Evolutionary conservation across 257 asterid species (phyloP), one percentile per base, ranked within the genome.

Genomic region (Asclepias syriaca): DNA sequence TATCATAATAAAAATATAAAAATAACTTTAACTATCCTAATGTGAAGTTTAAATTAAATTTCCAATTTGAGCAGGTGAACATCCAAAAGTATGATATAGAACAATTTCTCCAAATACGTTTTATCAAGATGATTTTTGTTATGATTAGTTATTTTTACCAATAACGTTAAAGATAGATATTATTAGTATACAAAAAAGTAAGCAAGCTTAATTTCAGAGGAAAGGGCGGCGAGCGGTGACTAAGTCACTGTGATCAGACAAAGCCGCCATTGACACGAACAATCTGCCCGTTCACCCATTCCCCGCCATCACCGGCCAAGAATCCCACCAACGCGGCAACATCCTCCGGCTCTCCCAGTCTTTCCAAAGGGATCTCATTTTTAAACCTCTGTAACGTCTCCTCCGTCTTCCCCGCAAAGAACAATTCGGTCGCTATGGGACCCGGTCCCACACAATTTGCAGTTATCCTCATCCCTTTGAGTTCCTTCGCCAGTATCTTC

Each of bases 221-320:
- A 19, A 19, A 54, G 5, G 56, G 1, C 8, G 2, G 32, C 34
- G 34, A 32, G 27, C 53, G 18, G 18, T 8, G 8, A 13, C 1
- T 0, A 9, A 7, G 16, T 48, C 5, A 48, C 53, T 12, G 13
- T 2, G 22, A 58, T 74, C 37, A 79, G 16, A 79, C 69, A 21
- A 68, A 79, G 40, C 86, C 84, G 14, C 82, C 84, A 65, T 80
- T 77, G 55, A 67, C 74, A 2, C 81, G 79, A 65, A 83, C 40
- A 8, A 83, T 80, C 70, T 90, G 96, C 0, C 96, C 93, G 40
- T 90, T 88, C 8, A 90, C 84, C 97, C 93, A 90, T 67, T 79
- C 85, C 10, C 89, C 88, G 21, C 79, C 79, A 75, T 90, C 92
- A 37, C 77, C 78, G 56, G 81, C 87, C 81, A 90, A 79, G 81